Base-by-base conservation (phyloP, 2,329 filamentous ascomycete genomes). In the Laburnicola sp. region DNA sequence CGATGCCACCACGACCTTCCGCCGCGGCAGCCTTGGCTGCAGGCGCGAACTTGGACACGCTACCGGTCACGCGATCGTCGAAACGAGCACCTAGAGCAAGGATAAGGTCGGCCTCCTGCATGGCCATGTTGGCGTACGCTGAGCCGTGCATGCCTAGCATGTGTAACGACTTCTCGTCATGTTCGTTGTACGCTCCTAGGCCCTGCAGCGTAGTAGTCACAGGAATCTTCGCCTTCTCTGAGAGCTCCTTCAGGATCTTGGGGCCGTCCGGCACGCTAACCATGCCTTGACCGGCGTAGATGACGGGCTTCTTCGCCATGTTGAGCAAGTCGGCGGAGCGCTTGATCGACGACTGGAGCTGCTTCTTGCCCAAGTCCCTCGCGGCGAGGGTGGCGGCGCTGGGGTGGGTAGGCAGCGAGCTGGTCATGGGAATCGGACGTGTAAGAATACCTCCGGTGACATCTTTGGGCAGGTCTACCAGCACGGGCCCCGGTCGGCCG, bases 131-230 rank as follows among this genome's bases (percentile, higher is more conserved):
- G 72, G 94, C 94, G 69, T 96, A 99, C 6, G 91, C 92, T 6
- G 92, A 88, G 54, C 94, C 94, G 79, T 97, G 93, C 94, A 97
- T 97, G 59, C 94, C 94, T 27, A 97, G 85, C 94, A 99, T 99
- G 78, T 97, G 92, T 45, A 97, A 82, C 38, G 92, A 88, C 82
- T 96, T 97, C 60, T 91, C 85, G 68, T 97, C 91, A 9, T 94
- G 83, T 78, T 97, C 94, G 66, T 97, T 92, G 61, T 88, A 97
- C 22, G 85, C 90, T 65, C 94, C 94, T 6, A 99, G 84, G 63
- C 92, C 94, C 68, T 96, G 92, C 5, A 99, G 86, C 47, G 94
- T 97, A 25, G 94, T 97, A 11, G 93, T 97, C 36, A 99, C 94
- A 43, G 94, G 94, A 59, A 97, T 95, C 53, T 86, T 87, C 30